A percentile compares a stretch with the other conserved stretches of the same genome.
Evolutionary conservation across 2,329 filamentous ascomycete species (phyloP).

Genomic region (Monilinia laxa): DNA sequence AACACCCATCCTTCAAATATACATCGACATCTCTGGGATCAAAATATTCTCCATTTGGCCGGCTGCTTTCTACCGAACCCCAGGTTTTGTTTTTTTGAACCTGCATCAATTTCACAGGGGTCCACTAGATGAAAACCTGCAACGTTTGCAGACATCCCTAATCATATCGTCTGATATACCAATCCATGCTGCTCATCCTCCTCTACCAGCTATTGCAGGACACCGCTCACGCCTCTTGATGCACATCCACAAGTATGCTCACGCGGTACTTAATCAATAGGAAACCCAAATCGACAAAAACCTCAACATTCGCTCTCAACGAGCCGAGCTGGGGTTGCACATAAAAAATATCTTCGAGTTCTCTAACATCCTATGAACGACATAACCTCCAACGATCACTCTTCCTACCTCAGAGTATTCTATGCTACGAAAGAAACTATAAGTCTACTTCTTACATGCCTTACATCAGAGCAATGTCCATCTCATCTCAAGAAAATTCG

Average conservation of each 20-base stretch:
- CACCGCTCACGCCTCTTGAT: constrained; percentile 6
- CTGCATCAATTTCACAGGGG: constrained; percentile 37
- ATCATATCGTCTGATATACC: constrained; percentile 37
- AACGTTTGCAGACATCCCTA: constrained; percentile 24
- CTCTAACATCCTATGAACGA: constrained; percentile 3
- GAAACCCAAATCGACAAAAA: constrained; percentile 26
- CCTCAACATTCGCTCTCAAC: constrained; percentile 16
- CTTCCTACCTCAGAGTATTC: background rate
- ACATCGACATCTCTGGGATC: background rate
- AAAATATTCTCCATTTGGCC: constrained; percentile 22
- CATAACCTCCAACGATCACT: background rate
- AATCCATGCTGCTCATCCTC: constrained; percentile 25
- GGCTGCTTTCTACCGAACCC: constrained; percentile 37
- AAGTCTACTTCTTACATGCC: constrained; percentile 25
- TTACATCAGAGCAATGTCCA: constrained; percentile 36
- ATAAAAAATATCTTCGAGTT: constrained; percentile 12
- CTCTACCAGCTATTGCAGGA: constrained; percentile 5
- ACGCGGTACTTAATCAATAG: constrained; percentile 32
- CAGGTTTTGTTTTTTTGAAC: constrained; percentile 34
- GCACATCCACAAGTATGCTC: constrained; percentile 23
- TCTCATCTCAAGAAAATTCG: constrained; percentile 38
- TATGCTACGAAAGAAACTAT: constrained; percentile 23
- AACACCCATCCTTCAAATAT: constrained; percentile 6
- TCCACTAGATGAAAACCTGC: constrained; percentile 24
- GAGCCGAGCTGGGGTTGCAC: constrained; percentile 21